Evolutionary conservation across 441 rosid genomes (phyloP), one percentile per base, ranked within the genome.

Genomic region (Bruguiera hainesii): DNA sequence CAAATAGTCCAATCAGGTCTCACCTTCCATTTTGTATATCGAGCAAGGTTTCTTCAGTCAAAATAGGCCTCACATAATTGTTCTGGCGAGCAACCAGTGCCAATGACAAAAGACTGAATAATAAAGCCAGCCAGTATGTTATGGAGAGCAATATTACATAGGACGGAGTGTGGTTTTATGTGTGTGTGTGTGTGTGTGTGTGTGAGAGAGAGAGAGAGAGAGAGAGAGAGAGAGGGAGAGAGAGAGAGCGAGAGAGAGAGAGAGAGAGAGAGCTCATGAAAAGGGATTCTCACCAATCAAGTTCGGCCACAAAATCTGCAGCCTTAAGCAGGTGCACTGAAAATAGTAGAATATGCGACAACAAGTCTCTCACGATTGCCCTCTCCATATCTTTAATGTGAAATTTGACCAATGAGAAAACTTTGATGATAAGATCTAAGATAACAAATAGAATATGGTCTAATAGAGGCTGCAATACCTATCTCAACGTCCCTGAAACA

Each of bases 1-100:
- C 56, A 60, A 19, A 65, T 50, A 35, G 39, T 68, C 28, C 6
- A 64, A 67, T 66, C 58, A 68, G 19, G 25, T 66, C 69, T 73
- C 75, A 86, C 99, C 99, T 92, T 82, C 98, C 99, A 67, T 86
- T 89, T 65, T 77, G 87, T 79, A 92, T 84, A 70, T 89, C 87
- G 70, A 94, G 89, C 75, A 77, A 65, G 35, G 87, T 65, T 66
- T 91, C 96, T 56, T 48, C 79, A 48, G 98, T 91, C 81, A 94
- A 83, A 74, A 79, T 80, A 66, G 99, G 99, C 78, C 98, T 85
- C 63, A 86, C 86, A 26, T 85, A 95, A 74, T 95, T 89, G 86
- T 92, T 87, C 71, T 92, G 98, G 76, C 78, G 93, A 75, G 99
- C 98, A 60, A 92, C 93, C 68, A 83, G 75, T 42, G 98, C 90